Conservation (phyloP, 192 early-diverging fungal genomes). For the Coemansia sp. region DNA sequence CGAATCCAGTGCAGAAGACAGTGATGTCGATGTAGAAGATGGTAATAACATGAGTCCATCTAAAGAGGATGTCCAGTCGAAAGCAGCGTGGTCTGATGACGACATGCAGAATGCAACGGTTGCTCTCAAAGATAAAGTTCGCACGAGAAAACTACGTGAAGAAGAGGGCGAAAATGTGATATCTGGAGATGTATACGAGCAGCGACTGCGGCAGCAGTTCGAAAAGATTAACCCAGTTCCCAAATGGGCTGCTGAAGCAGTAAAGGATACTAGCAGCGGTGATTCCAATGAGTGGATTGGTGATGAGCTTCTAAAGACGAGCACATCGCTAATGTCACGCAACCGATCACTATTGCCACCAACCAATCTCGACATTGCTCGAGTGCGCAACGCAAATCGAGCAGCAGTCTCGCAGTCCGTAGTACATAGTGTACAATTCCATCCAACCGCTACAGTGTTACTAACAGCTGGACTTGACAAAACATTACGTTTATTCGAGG, state of each 20-base stretch:
- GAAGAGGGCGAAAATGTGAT: constrained; percentile 73
- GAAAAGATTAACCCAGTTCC: constrained; percentile 83
- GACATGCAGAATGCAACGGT: constrained; percentile 71
- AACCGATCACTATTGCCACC: constrained; percentile 15
- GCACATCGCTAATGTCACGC: constrained; percentile 19
- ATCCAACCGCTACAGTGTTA: constrained; percentile 84
- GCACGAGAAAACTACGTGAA: constrained; percentile 77
- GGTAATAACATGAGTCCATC: constrained; percentile 6
- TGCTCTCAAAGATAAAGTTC: constrained; percentile 63
- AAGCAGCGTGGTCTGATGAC: constrained; percentile 78
- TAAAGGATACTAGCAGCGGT: constrained; percentile 31
- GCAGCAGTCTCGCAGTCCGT: constrained; percentile 52
- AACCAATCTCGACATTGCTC: constrained; percentile 24
- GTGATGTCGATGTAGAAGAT: constrained; percentile 40
- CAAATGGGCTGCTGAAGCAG: constrained; percentile 66
- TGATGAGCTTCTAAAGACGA: constrained; percentile 32
- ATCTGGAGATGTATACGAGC: constrained; percentile 78
- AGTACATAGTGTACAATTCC: constrained; percentile 75
- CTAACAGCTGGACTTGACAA: constrained; percentile 87
- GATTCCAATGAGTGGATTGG: constrained; percentile 28
- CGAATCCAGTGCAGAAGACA: constrained; percentile 28
- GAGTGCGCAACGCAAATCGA: constrained; percentile 38
- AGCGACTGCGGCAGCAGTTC: constrained; percentile 80
- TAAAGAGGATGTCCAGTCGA: not conserved
- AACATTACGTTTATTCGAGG: constrained; percentile 82